Evolutionary conservation across 2,329 filamentous ascomycete species (phyloP), one percentile per base, ranked within the genome.

Genomic region (Neofusicoccum sp.): DNA sequence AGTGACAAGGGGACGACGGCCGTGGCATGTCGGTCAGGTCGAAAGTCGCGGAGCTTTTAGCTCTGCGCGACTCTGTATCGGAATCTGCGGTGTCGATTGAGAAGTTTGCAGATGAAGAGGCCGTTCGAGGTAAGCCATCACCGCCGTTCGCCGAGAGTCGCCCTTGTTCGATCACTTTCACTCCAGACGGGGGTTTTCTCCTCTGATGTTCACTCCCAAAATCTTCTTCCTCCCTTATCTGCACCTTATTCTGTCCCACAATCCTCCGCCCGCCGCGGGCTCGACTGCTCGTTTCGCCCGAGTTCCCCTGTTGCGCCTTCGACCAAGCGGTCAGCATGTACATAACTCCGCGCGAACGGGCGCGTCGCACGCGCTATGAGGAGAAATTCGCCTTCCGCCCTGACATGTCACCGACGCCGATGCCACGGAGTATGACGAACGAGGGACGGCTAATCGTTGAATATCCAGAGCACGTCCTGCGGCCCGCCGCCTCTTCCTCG

Each of bases 61-160:
- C 75, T 45, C 67, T 77, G 36, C 68, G 75, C 45, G 72, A 74
- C 61, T 76, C 75, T 1, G 73, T 75, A 2, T 75, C 75, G 7
- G 75, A 76, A 64, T 76, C 74, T 31, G 72, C 74, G 9, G 73
- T 77, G 30, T 77, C 74, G 12, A 68, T 77, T 28, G 75, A 77
- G 51, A 75, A 70, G 63, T 77, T 77, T 58, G 69, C 70, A 14
- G 71, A 76, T 59, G 75, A 76, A 64, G 74, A 77, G 59, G 73
- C 71, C 16, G 74, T 77, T 66, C 76, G 75, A 71, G 75, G 75
- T 76, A 58, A 67, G 74, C 59, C 20, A 24, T n/a, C 5, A 40
- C 31, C 26, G 48, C 48, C 11, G 14, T 26, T 30, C 6, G 14
- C 45, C 6, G 24, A 47, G 11, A 11, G 9, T 16, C n/a, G 16